These are phyloP conservation scores for Paecilomyces variotii DNA, from an alignment of 2,329 filamentous ascomycete genomes.

Conservation along the genomic window DNA sequence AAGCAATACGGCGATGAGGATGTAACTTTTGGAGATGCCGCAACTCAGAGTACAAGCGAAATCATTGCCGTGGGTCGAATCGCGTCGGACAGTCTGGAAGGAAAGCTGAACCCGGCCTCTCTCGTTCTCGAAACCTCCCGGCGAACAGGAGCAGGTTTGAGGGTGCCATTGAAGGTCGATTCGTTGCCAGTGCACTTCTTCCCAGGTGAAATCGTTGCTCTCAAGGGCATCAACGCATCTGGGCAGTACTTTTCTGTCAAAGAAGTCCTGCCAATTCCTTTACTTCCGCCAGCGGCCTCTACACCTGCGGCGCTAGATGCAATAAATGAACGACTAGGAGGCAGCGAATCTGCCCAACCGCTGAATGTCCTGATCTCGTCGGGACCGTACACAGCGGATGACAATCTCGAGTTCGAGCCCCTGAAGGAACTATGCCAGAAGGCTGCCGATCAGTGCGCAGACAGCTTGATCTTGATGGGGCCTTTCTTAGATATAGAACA, in stretches of 20 bases:
- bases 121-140: constrained; percentile 83
- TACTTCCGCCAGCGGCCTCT: constrained; percentile 68
- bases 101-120: constrained; percentile 76
- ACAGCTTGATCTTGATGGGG: constrained; percentile 71
- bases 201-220: constrained; percentile 84
- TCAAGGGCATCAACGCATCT: constrained; percentile 78
- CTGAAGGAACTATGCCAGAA: constrained; percentile 72
- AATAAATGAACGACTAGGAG: constrained; percentile 61
- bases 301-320: constrained; percentile 55
- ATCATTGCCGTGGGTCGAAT: constrained; percentile 88
- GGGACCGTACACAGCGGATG: constrained; percentile 86
- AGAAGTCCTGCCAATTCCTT: constrained; percentile 66
- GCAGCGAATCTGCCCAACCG: constrained; percentile 57
- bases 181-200: constrained; percentile 75
- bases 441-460: constrained; percentile 65
- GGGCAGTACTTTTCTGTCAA: constrained; percentile 74
- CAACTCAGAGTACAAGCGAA: constrained; percentile 73
- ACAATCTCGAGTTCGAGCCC: constrained; percentile 84
- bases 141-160: constrained; percentile 69
- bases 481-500: constrained; percentile 92
- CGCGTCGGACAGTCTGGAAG: constrained; percentile 75
- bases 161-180: constrained; percentile 71
- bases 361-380: constrained; percentile 70
- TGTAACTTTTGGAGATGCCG: constrained; percentile 76
- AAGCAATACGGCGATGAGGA: constrained; percentile 69